Conservation (phyloP, 768 basidiomycete species). For the Suillus clintonianus region DNA sequence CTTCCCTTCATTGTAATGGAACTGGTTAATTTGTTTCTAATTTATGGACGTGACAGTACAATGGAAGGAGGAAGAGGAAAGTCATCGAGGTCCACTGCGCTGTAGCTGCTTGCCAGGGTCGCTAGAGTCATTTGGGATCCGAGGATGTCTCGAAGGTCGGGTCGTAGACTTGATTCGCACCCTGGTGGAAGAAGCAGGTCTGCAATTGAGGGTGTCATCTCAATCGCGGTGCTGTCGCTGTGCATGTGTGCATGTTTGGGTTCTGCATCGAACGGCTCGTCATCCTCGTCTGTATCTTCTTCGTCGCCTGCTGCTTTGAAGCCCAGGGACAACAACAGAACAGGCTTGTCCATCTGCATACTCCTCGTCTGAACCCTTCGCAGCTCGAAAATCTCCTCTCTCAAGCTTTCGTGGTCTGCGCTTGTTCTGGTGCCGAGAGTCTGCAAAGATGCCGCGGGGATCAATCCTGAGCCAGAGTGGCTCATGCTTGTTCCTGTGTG, state of each 20-base stretch:
- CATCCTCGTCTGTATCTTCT: slow-evolving; percentile 4
- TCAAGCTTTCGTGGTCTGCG: slow-evolving; percentile 15
- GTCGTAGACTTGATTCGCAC: no score
- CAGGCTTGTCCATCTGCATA: slow-evolving; percentile 50
- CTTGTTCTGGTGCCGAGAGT: slow-evolving; percentile 11
- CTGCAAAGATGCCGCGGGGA: slow-evolving; percentile 25
- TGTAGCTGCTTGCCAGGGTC: slow-evolving; percentile 38
- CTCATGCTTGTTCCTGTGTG: slow-evolving; percentile 18
- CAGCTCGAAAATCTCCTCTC: slow-evolving; percentile 44
- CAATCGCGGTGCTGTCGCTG: not conserved
- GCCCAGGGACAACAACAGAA: slow-evolving; percentile 41
- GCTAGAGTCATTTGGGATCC: slow-evolving; percentile 18
- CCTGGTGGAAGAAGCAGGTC: not conserved
- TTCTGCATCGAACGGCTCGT: slow-evolving; percentile 14
- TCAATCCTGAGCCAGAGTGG: slow-evolving; percentile 16
- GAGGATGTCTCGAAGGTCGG: not conserved
- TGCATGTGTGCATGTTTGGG: not conserved
- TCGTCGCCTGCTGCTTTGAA: slow-evolving; percentile 9
- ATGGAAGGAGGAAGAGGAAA: slow-evolving; percentile 47
- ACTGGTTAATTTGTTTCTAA: not conserved
- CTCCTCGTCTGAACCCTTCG: slow-evolving; percentile 50
- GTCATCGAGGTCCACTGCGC: slow-evolving; percentile 45
- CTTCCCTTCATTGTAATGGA: not conserved
- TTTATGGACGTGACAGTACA: slow-evolving; percentile 1
- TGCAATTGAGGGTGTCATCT: not conserved